phyloP scores from a whole-genome alignment of 768 basidiomycete genomes.

The Calocera cornea region DNA sequence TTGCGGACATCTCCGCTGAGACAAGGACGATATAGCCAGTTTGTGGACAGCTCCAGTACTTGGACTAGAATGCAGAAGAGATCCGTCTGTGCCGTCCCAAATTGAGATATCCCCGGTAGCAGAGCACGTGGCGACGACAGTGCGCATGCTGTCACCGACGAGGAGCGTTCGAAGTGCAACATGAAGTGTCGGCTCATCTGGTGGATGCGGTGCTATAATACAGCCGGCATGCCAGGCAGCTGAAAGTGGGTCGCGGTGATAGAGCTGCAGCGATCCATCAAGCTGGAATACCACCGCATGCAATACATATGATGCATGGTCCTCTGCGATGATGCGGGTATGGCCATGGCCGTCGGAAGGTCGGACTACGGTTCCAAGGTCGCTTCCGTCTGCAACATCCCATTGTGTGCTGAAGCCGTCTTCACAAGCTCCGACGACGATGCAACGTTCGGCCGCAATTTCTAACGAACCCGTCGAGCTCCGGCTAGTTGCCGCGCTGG shows the following conservation, averaged over 20 bases:
- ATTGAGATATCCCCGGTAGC: constrained; percentile 55
- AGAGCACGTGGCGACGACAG: constrained; percentile 50
- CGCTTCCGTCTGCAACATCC: neutral
- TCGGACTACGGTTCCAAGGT: neutral
- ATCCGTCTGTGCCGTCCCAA: constrained; percentile 42
- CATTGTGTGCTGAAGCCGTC: constrained; percentile 32
- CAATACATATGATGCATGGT: constrained; percentile 1
- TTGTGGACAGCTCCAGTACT: constrained; percentile 30
- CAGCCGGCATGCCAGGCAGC: constrained; percentile 27
- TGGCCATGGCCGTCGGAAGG: neutral
- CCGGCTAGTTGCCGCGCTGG: constrained; percentile 16
- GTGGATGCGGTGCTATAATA: constrained; percentile 40
- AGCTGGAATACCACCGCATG: neutral
- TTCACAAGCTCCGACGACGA: constrained; percentile 36
- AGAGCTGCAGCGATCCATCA: neutral
- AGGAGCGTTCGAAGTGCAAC: constrained; percentile 30
- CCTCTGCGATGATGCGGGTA: constrained; percentile 20
- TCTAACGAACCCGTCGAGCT: neutral
- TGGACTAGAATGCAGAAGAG: constrained; percentile 24
- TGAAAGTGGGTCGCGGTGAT: constrained; percentile 3
- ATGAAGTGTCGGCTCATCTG: constrained; percentile 40
- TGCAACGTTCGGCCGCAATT: neutral
- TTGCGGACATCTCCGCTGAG: constrained; percentile 44
- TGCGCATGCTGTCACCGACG: constrained; percentile 36
- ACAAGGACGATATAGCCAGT: constrained; percentile 46